Conservation (phyloP, 2,329 filamentous ascomycete species). For the Dendrostoma leiphaemia region DNA sequence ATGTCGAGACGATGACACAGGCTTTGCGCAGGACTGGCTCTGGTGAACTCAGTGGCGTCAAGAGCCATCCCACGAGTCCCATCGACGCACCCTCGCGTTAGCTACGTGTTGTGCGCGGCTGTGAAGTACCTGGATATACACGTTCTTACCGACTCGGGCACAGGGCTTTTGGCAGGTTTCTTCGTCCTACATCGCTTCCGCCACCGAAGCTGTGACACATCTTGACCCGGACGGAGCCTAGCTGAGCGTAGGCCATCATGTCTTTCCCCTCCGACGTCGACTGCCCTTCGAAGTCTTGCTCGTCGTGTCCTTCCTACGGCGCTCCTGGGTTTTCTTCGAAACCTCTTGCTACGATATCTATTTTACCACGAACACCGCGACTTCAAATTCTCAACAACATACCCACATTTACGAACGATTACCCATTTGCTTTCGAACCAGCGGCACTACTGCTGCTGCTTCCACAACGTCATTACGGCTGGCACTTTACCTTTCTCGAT, state of each 20-base stretch:
- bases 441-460: slow-evolving; percentile 1
- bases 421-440: slow-evolving; percentile 15
- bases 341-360: slow-evolving; percentile 3
- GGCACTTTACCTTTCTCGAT: background rate
- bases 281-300: background rate
- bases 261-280: background rate
- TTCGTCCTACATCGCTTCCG: slow-evolving; percentile 1
- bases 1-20: slow-evolving; percentile 92
- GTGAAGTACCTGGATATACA: too few relatives aligned
- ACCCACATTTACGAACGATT: slow-evolving; percentile 17
- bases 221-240: too few relatives aligned
- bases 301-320: background rate
- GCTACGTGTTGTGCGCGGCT: slow-evolving; percentile 4
- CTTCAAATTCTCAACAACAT: slow-evolving; percentile 6
- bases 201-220: too few relatives aligned
- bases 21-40: slow-evolving; percentile 82
- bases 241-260: too few relatives aligned
- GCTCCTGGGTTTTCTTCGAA: background rate
- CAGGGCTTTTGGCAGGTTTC: background rate
- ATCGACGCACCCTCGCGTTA: slow-evolving; percentile 40
- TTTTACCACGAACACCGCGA: background rate
- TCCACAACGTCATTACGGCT: slow-evolving; percentile 1
- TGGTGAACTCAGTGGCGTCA: slow-evolving; percentile 64
- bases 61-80: slow-evolving; percentile 59
- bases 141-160: background rate